phyloP scores from a whole-genome alignment of 169 alveolate genomes.

The Sarcocystis neurona region DNA sequence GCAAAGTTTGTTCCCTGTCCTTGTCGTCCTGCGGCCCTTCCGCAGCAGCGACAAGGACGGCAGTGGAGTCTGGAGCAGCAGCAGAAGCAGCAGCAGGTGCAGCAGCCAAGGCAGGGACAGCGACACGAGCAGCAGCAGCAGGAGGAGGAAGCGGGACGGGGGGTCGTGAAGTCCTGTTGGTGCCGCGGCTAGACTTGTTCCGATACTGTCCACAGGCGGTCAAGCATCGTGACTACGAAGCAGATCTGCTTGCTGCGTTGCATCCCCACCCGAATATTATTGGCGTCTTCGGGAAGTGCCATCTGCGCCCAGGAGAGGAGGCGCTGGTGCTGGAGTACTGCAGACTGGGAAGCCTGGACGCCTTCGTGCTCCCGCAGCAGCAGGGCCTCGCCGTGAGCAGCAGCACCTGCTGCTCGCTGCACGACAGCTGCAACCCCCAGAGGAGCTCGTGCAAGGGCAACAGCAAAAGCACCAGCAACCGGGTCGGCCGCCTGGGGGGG shows the following conservation, averaged over 20 bases:
- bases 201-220: conserved; percentile 43
- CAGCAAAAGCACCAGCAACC: no score
- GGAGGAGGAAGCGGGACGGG: background rate
- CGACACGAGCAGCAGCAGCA: background rate
- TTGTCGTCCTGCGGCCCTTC: no score
- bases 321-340: conserved; percentile 37
- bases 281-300: conserved; percentile 12
- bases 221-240: conserved; percentile 51
- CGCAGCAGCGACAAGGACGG: background rate
- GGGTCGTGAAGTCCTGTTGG: background rate
- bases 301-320: conserved; percentile 40
- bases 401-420: background rate
- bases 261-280: conserved; percentile 45
- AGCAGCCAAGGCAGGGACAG: background rate
- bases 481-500: no score
- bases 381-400: background rate
- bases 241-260: conserved; percentile 29
- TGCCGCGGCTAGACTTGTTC: conserved; percentile 28
- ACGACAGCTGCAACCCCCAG: no score
- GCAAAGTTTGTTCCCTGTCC: no score
- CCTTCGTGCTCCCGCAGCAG: background rate
- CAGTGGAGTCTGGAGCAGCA: background rate
- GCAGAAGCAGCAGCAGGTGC: background rate
- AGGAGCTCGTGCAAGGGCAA: no score
- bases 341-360: conserved; percentile 33